Conservation (phyloP, 1,284 basidiomycete species). For the Fereydounia khargensis region DNA sequence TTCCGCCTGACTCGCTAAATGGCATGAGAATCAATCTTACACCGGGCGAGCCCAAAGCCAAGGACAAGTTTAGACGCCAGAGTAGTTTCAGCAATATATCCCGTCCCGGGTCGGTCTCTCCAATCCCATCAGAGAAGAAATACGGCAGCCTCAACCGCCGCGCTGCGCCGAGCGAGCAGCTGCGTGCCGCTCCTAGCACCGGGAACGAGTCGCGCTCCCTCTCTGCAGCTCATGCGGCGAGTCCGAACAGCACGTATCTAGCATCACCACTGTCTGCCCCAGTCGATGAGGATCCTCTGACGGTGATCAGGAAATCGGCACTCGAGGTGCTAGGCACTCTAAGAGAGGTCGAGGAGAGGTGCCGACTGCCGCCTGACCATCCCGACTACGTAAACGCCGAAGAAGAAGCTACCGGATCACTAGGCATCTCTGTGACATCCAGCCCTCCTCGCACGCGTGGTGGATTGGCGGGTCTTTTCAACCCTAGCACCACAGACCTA, state of each 20-base stretch:
- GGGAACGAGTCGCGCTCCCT: too few species aligned
- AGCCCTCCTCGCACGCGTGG: too few species aligned
- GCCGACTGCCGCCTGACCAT: conserved; percentile 21
- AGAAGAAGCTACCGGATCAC: conserved; percentile 4
- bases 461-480: background rate
- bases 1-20: conserved; percentile 11
- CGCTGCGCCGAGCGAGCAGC: background rate
- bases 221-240: too few species aligned
- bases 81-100: conserved; percentile 27
- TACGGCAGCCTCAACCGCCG: background rate
- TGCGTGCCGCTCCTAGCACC: background rate
- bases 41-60: conserved; percentile 10
- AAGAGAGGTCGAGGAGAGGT: conserved; percentile 61
- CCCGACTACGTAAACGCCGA: conserved; percentile 27
- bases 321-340: conserved; percentile 73
- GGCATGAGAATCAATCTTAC: background rate
- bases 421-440: too few species aligned
- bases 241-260: too few species aligned
- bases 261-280: too few species aligned
- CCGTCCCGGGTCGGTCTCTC: conserved; percentile 2
- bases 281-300: conserved; percentile 62
- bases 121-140: background rate
- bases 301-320: conserved; percentile 69
- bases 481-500: background rate
- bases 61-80: conserved; percentile 31